These are phyloP conservation scores for Amanita polypyramis DNA, from an alignment of 768 basidiomycete genomes.

Conservation along the genomic window DNA sequence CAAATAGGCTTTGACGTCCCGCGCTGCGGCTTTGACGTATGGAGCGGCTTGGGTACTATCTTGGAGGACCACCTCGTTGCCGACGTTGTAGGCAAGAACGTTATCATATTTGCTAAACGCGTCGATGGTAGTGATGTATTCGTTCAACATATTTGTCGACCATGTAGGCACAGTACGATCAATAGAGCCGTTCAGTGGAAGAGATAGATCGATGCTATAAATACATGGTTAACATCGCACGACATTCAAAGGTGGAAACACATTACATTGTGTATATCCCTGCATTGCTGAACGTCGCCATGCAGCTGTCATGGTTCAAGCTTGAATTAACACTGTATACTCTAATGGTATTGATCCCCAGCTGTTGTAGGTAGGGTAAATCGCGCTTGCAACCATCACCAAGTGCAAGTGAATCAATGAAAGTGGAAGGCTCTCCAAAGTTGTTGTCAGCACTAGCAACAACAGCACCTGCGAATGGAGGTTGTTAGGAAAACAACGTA, in stretches of 20 bases:
- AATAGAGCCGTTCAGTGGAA: conserved; percentile 82
- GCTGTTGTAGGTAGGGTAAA: conserved; percentile 61
- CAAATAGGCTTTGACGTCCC: conserved; percentile 82
- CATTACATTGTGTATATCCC: conserved; percentile 86
- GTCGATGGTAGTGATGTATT: conserved; percentile 71
- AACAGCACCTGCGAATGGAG: conserved; percentile 23
- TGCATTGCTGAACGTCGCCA: conserved; percentile 63
- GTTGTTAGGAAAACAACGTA: background rate
- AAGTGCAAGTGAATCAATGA: conserved; percentile 70
- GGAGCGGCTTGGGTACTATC: conserved; percentile 55
- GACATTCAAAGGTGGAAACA: background rate
- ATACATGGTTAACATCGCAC: conserved; percentile 7
- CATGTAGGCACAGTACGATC: conserved; percentile 64
- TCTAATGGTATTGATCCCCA: conserved; percentile 74
- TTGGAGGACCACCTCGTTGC: conserved; percentile 64
- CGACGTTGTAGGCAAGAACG: conserved; percentile 81
- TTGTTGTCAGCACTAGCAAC: conserved; percentile 40
- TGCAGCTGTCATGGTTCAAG: conserved; percentile 80
- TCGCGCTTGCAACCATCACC: conserved; percentile 65
- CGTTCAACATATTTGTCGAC: conserved; percentile 71
- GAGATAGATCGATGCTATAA: conserved; percentile 71
- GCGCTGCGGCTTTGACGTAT: conserved; percentile 85
- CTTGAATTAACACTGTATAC: conserved; percentile 81
- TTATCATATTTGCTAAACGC: conserved; percentile 82
- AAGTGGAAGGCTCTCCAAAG: conserved; percentile 66